Evolutionary conservation across 495 filamentous ascomycete species (phyloP).

Genomic region (Penicillium cataractarum): DNA sequence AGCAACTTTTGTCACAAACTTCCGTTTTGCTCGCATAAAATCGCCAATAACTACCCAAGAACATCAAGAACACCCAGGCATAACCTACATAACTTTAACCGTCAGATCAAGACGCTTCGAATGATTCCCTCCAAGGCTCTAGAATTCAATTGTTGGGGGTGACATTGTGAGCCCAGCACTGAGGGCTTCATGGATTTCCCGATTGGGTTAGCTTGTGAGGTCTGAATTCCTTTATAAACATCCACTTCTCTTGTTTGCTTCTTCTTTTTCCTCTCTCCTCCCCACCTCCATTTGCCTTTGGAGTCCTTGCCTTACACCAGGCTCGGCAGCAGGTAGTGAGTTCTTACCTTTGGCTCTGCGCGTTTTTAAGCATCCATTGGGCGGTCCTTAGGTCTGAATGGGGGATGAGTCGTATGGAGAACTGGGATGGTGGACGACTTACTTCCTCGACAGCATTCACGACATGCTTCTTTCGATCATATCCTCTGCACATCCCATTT

Average conservation of each 20-base stretch:
- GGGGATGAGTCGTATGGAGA: not conserved
- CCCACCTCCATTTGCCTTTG: conserved; percentile 1
- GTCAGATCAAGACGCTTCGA: not conserved
- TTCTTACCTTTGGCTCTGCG: not conserved
- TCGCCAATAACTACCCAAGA: not conserved
- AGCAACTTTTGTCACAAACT: not conserved
- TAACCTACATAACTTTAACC: not conserved
- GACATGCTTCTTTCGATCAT: too few relatives aligned
- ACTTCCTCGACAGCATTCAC: not conserved
- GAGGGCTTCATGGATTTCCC: not conserved
- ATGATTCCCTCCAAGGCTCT: not conserved
- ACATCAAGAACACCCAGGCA: not conserved
- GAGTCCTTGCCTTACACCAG: not conserved
- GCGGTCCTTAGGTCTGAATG: not conserved
- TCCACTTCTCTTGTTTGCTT: not conserved
- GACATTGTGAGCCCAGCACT: not conserved
- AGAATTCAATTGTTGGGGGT: not conserved
- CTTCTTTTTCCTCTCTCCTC: not conserved
- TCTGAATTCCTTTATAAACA: not conserved
- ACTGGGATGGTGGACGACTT: not conserved
- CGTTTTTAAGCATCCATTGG: not conserved
- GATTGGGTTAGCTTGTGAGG: not conserved
- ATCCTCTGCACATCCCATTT: too few relatives aligned
- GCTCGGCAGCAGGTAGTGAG: not conserved
- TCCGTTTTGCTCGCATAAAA: not conserved